These are phyloP conservation scores for Fusarium sp. DNA, from an alignment of 2,329 filamentous ascomycete species.

Conservation along the genomic window DNA sequence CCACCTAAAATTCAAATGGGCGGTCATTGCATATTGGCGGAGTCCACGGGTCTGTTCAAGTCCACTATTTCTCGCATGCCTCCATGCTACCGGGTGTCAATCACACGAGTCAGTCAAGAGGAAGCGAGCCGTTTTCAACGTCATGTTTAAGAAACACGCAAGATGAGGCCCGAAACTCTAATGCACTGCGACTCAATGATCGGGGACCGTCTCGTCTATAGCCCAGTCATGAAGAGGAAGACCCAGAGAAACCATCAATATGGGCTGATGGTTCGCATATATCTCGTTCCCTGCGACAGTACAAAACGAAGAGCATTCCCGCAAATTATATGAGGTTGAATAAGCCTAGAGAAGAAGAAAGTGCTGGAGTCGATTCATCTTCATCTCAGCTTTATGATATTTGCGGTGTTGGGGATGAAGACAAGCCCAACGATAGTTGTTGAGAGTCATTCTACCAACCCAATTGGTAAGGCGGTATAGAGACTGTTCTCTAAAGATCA, in stretches of 20 bases:
- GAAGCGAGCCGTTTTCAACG: background rate
- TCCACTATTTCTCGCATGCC: background rate
- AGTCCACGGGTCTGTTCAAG: background rate
- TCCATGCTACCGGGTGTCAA: constrained; percentile 1
- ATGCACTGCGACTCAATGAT: constrained; percentile 5
- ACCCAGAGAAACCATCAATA: background rate
- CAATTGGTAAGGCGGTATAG: no score
- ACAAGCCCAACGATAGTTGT: no score
- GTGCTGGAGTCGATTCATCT: no score
- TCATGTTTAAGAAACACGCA: background rate
- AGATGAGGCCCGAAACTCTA: constrained; percentile 17
- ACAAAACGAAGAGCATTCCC: accelerated
- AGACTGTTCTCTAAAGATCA: no score
- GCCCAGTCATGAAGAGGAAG: background rate
- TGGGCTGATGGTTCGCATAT: background rate
- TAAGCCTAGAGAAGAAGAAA: no score
- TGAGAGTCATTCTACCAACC: no score
- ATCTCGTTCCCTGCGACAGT: background rate
- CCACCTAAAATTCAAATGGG: background rate
- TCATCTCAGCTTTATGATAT: background rate
- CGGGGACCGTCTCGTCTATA: background rate
- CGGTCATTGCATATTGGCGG: background rate
- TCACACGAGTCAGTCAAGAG: background rate
- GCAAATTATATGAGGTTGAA: no score
- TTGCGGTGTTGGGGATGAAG: background rate